Percentiles rank a stretch among this genome's conserved stretches.
phyloP scores from a whole-genome alignment of 106 monocot genomes.

The Acanthochlamys bracteata region DNA sequence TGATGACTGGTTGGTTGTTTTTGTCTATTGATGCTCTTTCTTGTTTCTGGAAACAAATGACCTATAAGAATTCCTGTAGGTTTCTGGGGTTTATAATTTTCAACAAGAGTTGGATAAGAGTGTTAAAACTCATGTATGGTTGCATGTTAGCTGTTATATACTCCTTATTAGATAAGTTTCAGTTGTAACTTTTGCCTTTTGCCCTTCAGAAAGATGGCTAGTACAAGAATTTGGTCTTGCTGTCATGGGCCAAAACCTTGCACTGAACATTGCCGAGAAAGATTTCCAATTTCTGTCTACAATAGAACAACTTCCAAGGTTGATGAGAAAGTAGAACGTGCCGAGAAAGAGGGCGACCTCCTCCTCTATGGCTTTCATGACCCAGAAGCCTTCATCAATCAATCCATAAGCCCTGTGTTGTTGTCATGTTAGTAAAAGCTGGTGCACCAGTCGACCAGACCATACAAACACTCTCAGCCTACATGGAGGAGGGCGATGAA shows the following conservation, averaged over 20 bases:
- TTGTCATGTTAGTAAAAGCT: conserved; percentile 51
- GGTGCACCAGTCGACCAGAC: conserved; percentile 55
- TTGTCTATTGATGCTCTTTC: too few species aligned
- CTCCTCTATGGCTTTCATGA: conserved; percentile 41
- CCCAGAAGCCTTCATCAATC: conserved; percentile 37
- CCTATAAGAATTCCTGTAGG: too few species aligned
- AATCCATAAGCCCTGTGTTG: conserved; percentile 42
- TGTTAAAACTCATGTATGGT: too few species aligned
- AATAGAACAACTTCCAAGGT: conserved; percentile 49
- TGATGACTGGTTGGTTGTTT: too few species aligned
- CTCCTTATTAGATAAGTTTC: neutral
- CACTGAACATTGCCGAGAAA: conserved; percentile 51
- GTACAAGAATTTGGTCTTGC: conserved; percentile 47
- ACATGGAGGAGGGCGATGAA: conserved; percentile 48
- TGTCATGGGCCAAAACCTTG: conserved; percentile 58
- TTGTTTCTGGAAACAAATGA: too few species aligned
- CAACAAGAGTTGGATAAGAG: too few species aligned
- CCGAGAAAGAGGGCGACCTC: conserved; percentile 41
- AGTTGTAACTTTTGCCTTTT: neutral
- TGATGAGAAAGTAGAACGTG: conserved; percentile 44
- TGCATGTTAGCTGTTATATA: too few species aligned
- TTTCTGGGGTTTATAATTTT: too few species aligned
- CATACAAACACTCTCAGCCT: conserved; percentile 29
- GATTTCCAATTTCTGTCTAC: conserved; percentile 51
- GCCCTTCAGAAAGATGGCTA: conserved; percentile 20